These are phyloP conservation scores for Arthrobotrys pseudoclavata DNA, from an alignment of 2,329 filamentous ascomycete species.

Conservation along the genomic window DNA sequence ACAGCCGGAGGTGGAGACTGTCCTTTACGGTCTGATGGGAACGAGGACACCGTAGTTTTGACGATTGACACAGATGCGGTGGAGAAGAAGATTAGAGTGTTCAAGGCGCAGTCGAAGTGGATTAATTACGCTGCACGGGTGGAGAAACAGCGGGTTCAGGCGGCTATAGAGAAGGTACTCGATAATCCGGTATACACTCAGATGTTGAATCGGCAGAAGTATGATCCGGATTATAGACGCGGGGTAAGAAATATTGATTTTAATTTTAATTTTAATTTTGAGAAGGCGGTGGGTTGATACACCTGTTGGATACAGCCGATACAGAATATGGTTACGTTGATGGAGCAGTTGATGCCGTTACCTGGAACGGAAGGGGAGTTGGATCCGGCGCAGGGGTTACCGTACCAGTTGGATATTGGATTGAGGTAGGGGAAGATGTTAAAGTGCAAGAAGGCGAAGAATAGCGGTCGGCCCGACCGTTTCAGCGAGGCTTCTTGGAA, in stretches of 20 bases:
- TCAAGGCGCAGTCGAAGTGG: background rate
- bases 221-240: background rate
- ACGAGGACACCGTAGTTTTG: too few species aligned
- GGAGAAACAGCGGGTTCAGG: background rate
- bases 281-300: background rate
- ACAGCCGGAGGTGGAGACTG: background rate
- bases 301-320: background rate
- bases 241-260: background rate
- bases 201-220: background rate
- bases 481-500: background rate
- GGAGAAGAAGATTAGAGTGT: background rate
- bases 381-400: background rate
- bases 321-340: background rate
- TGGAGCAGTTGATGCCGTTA: background rate
- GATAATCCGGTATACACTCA: constrained; percentile 6
- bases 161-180: background rate
- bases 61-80: background rate
- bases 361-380: background rate
- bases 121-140: background rate
- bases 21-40: background rate
- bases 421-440: background rate
- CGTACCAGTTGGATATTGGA: background rate
- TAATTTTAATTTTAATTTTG: background rate
- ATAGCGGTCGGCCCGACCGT: background rate
- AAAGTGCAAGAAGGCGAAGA: background rate